Conservation (phyloP, 139 green algal species). For the Mychonastes homosphaera region DNA sequence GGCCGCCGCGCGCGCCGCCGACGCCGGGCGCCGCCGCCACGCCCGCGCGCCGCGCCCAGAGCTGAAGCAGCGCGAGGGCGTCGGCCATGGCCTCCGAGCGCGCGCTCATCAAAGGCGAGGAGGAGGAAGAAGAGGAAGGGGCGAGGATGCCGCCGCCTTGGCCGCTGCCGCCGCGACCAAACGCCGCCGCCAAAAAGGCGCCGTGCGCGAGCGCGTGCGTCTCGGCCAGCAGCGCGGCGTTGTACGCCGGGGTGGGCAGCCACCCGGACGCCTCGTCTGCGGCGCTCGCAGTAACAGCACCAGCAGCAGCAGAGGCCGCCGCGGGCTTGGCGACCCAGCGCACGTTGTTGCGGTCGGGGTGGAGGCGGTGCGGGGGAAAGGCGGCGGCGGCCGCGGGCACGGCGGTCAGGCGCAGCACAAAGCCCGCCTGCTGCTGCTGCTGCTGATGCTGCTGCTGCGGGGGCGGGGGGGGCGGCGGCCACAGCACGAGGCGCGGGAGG, state of each 20-base stretch:
- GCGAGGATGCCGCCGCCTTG: too few relatives aligned
- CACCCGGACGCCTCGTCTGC: not conserved
- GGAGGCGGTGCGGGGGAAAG: too few relatives aligned
- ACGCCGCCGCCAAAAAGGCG: not conserved
- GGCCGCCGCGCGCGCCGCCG: not conserved
- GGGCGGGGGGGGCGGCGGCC: not conserved
- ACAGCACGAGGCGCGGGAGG: constrained; percentile 35
- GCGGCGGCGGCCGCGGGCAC: too few relatives aligned
- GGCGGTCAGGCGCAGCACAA: too few relatives aligned
- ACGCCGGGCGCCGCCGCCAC: not conserved
- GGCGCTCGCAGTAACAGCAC: not conserved
- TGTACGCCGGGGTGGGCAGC: constrained; percentile 61
- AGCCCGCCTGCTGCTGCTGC: constrained; percentile 12
- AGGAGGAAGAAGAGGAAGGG: too few relatives aligned
- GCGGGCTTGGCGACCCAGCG: constrained; percentile 5
- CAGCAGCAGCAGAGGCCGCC: constrained; percentile 1
- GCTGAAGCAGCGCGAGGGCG: constrained; percentile 50
- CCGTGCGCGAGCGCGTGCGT: constrained; percentile 26
- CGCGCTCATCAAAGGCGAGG: not conserved
- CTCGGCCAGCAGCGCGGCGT: constrained; percentile 50
- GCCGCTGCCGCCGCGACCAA: not conserved
- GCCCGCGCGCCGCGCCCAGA: constrained; percentile 39
- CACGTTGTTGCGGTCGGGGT: constrained; percentile 29
- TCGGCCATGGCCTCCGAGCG: constrained; percentile 31
- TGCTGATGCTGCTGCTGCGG: not conserved